These are phyloP conservation scores for Picocystis salinarum DNA, from an alignment of 139 green algal genomes.

Conservation along the genomic window DNA sequence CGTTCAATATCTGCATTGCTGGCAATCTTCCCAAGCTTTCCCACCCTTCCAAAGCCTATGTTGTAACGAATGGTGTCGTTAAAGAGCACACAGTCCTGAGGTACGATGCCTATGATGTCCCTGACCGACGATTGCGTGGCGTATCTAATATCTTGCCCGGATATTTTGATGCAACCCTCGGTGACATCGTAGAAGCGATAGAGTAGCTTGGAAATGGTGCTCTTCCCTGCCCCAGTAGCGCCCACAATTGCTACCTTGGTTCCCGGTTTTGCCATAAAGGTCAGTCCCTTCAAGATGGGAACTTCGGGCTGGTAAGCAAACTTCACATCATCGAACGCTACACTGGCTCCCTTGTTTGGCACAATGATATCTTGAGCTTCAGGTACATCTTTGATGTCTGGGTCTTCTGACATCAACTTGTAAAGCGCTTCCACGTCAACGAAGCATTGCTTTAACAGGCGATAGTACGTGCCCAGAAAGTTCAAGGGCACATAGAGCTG, in stretches of 20 bases:
- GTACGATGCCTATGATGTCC: slow-evolving; percentile 65
- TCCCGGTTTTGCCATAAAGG: slow-evolving; percentile 29
- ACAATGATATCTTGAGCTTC: no score
- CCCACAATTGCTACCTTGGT: slow-evolving; percentile 45
- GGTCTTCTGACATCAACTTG: no score
- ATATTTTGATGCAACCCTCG: slow-evolving; percentile 17
- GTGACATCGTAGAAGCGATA: slow-evolving; percentile 55
- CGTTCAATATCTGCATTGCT: background rate
- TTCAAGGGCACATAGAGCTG: slow-evolving; percentile 71
- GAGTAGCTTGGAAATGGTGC: slow-evolving; percentile 56
- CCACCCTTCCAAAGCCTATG: slow-evolving; percentile 31
- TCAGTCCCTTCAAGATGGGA: slow-evolving; percentile 33
- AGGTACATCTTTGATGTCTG: no score
- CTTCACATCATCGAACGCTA: no score
- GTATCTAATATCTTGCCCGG: slow-evolving; percentile 47
- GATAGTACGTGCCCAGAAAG: slow-evolving; percentile 49
- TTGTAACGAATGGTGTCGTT: slow-evolving; percentile 51
- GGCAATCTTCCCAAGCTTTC: background rate
- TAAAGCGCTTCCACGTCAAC: slow-evolving; percentile 73
- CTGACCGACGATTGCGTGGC: slow-evolving; percentile 32
- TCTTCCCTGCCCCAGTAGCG: slow-evolving; percentile 71
- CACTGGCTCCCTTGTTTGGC: no score
- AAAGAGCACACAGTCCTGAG: slow-evolving; percentile 55
- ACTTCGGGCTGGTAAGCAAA: background rate
- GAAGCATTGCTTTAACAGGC: slow-evolving; percentile 37